Evolutionary conservation across 805 yeast genomes (phyloP).

Genomic region (Yarrowia hollandica): DNA sequence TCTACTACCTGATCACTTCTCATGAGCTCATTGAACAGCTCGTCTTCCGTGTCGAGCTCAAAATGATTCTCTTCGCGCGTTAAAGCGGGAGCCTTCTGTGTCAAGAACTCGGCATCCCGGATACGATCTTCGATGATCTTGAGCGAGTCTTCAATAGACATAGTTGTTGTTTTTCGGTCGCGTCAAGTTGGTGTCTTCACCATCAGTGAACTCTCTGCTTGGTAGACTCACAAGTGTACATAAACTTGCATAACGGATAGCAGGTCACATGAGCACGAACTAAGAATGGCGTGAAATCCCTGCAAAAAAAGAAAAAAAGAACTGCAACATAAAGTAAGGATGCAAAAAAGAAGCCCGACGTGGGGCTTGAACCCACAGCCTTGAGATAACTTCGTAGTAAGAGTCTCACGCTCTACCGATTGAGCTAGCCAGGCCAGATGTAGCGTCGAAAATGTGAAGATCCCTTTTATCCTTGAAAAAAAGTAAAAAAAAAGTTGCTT

Average conservation of each 20-base stretch:
- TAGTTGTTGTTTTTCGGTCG: neutral
- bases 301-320: neutral
- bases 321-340: neutral
- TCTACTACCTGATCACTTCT: constrained; percentile 11
- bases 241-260: neutral
- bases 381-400: constrained; percentile 4
- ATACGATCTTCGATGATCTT: neutral
- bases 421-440: constrained; percentile 18
- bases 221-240: neutral
- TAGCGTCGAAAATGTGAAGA: neutral
- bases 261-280: neutral
- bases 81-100: neutral
- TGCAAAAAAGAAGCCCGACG: constrained; percentile 18
- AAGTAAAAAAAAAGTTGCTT: neutral
- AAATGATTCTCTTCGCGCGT: neutral
- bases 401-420: constrained; percentile 29
- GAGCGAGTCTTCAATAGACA: neutral
- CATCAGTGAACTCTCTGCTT: neutral
- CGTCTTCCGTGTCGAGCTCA: constrained; percentile 21
- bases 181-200: neutral
- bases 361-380: constrained; percentile 29
- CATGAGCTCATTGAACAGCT: constrained; percentile 26
- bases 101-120: constrained; percentile 12
- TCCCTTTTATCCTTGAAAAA: neutral
- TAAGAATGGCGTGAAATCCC: no score